Evolutionary conservation across 805 yeast species (phyloP), one percentile per base, ranked within the genome.

Genomic region (Candida sanyiensis): DNA sequence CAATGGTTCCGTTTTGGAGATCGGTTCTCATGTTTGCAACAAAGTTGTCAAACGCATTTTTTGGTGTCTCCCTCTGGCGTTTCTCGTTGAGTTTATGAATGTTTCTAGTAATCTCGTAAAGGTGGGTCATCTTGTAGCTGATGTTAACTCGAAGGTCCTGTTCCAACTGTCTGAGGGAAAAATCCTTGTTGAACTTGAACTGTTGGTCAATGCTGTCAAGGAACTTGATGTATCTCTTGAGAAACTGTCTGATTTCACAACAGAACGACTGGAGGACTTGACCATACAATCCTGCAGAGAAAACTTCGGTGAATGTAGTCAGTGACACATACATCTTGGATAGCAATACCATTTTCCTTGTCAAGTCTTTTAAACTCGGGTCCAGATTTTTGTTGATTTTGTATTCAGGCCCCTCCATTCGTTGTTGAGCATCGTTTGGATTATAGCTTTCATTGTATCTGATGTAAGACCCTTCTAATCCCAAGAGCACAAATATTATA

Each of bases 391-490:
- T 81, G 29, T 83, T 80, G 19, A 87, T 72, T 45, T 76, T 71
- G 58, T 72, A 88, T 43, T 82, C 90, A 1, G 95, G 94, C 0
- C 94, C 95, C 11, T 56, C 57, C 4, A 81, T 59, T 31, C 72
- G 57, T 24, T 70, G 65, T 11, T 60, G 63, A 8, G 57, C 62
- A 9, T 46, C 27, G 13, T 38, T 33, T 0, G 79, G 77, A 49
- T 77, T 74, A 52, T 74, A 85, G 16, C 69, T 65, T 30, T 76
- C 82, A 23, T 80, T 70, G 54, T 72, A 86, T 31, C 88, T 65
- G 25, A 90, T 75, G 52, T 83, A 86, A 16, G 69, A 67, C 1
- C 97, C 97, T 57, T 88, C 95, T 20, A 71, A 59, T 0, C 94
- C 94, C 23, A 78, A 49, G 11, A 93, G 56, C 1, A 84, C 80